Percentiles rank a stretch among this genome's conserved stretches.
These are phyloP conservation scores for Jaapia argillacea DNA, from an alignment of 768 basidiomycete genomes.

Conservation along the genomic window DNA sequence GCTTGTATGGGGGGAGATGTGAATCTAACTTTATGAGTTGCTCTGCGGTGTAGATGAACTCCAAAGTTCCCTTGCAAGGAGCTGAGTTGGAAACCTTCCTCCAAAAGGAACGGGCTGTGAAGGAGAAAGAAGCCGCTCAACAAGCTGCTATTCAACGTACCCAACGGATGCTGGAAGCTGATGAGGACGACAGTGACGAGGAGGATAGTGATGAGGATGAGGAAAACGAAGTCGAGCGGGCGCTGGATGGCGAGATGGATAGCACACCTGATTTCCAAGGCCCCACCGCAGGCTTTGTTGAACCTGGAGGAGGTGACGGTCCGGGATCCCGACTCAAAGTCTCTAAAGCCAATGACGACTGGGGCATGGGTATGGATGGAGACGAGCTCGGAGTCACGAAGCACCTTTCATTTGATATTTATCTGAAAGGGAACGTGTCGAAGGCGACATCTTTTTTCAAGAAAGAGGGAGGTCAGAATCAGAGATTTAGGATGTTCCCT, in stretches of 20 bases:
- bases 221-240: slow-evolving; percentile 49
- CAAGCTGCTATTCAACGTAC: slow-evolving; percentile 77
- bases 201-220: slow-evolving; percentile 59
- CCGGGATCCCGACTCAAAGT: slow-evolving; percentile 33
- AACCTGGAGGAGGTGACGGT: slow-evolving; percentile 17
- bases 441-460: slow-evolving; percentile 86
- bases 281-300: slow-evolving; percentile 8
- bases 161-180: slow-evolving; percentile 87
- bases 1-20: slow-evolving; percentile 3
- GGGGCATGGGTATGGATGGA: slow-evolving; percentile 64
- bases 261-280: slow-evolving; percentile 21
- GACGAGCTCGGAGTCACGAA: slow-evolving; percentile 71
- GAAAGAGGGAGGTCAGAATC: slow-evolving; percentile 54
- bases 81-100: slow-evolving; percentile 77
- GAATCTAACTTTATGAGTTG: slow-evolving; percentile 1
- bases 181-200: slow-evolving; percentile 80
- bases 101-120: slow-evolving; percentile 61
- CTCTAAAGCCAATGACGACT: slow-evolving; percentile 42
- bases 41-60: slow-evolving; percentile 79
- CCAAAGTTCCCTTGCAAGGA: slow-evolving; percentile 85
- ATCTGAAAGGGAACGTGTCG: slow-evolving; percentile 91
- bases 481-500: slow-evolving; percentile 95
- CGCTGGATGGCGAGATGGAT: slow-evolving; percentile 43
- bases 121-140: slow-evolving; percentile 80
- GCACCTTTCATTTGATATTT: slow-evolving; percentile 88